phyloP scores from a whole-genome alignment of 257 asterid species.

The Lycium barbarum region DNA sequence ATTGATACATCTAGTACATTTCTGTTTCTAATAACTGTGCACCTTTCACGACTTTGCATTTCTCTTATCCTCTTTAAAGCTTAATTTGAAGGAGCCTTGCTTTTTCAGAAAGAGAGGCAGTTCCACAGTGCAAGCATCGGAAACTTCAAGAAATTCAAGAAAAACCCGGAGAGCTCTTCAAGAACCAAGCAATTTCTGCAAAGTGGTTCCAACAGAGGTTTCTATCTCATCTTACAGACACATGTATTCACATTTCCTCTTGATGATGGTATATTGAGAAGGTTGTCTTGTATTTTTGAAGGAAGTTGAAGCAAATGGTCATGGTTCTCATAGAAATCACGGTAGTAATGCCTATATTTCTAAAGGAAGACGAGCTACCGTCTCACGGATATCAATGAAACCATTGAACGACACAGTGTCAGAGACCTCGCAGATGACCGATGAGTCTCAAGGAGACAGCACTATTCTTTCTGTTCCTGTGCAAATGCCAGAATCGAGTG shows the following conservation, averaged over 20 bases:
- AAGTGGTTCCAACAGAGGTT: conserved; percentile 66
- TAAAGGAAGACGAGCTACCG: conserved; percentile 56
- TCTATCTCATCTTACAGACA: neutral
- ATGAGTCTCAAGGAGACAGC: conserved; percentile 53
- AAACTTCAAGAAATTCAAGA: conserved; percentile 59
- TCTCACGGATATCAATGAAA: conserved; percentile 52
- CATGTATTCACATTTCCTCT: neutral
- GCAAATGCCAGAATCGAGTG: conserved; percentile 52
- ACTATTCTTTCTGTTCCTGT: conserved; percentile 65
- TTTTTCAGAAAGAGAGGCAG: conserved; percentile 65
- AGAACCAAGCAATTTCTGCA: conserved; percentile 60
- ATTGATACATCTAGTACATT: neutral
- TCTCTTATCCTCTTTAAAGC: neutral
- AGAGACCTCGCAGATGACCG: conserved; percentile 65
- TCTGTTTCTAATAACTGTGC: neutral
- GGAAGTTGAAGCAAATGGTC: conserved; percentile 55
- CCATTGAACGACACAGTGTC: conserved; percentile 68
- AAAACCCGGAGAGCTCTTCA: conserved; percentile 58
- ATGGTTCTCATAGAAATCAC: conserved; percentile 45
- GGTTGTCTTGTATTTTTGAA: conserved; percentile 33
- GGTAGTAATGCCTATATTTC: conserved; percentile 30
- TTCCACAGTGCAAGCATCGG: conserved; percentile 41
- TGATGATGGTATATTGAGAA: neutral
- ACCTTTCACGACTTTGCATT: conserved; percentile 1
- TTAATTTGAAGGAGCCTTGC: neutral